Evolutionary conservation across 495 filamentous ascomycete species (phyloP).

Genomic region (Penicillium mononematosum): DNA sequence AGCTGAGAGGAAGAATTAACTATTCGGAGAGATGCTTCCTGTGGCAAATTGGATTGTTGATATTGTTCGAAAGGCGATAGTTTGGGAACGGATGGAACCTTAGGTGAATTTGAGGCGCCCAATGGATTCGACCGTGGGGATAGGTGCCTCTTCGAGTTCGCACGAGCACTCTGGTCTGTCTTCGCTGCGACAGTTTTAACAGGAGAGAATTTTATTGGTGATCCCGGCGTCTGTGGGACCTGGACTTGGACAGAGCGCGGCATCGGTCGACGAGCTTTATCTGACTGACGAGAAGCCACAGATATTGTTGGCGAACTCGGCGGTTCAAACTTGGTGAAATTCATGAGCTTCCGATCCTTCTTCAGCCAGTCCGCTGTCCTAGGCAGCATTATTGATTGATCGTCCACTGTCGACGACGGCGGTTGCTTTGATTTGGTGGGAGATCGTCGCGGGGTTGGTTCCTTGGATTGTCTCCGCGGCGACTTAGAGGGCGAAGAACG

Average conservation of each 20-base stretch:
- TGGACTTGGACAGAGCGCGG: slow-evolving; percentile 8
- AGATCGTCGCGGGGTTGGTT: neutral
- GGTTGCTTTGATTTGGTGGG: slow-evolving; percentile 9
- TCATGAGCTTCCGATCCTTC: slow-evolving; percentile 35
- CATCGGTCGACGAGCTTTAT: slow-evolving; percentile 12
- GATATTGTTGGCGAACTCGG: slow-evolving; percentile 42
- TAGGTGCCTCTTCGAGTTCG: neutral
- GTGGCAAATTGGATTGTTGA: neutral
- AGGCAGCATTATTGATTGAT: slow-evolving; percentile 7
- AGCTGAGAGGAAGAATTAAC: slow-evolving; percentile 45
- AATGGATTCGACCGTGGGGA: slow-evolving; percentile 1
- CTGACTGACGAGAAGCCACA: slow-evolving; percentile 22
- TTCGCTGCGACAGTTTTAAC: neutral
- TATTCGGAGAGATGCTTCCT: slow-evolving; percentile 33
- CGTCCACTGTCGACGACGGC: neutral
- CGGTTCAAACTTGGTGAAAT: slow-evolving; percentile 38
- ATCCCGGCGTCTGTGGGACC: slow-evolving; percentile 6
- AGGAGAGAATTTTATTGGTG: slow-evolving; percentile 1
- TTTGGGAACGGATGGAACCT: neutral
- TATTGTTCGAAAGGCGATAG: slow-evolving; percentile 5
- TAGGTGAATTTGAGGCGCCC: neutral
- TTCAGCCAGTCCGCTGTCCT: slow-evolving; percentile 37
- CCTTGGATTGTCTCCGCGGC: slow-evolving; percentile 1
- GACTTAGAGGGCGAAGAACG: slow-evolving; percentile 6
- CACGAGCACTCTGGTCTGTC: neutral